Conservation (phyloP, 768 basidiomycete species). For the Nevesoporus exiguus region DNA sequence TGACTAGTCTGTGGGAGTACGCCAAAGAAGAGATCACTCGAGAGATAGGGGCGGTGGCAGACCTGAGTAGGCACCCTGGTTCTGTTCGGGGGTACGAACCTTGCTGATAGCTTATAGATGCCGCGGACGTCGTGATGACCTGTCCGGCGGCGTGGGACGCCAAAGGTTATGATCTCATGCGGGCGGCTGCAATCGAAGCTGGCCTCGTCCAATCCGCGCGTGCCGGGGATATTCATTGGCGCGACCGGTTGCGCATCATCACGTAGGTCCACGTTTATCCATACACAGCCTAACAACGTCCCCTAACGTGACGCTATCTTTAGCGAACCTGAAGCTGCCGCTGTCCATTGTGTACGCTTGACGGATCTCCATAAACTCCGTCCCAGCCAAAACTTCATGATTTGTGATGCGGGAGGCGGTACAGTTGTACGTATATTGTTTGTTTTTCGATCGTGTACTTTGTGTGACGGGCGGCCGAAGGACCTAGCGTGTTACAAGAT, state of each 20-base stretch:
- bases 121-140: conserved; percentile 81
- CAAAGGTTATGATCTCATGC: conserved; percentile 80
- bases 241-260: conserved; percentile 79
- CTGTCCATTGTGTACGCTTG: conserved; percentile 82
- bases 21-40: conserved; percentile 83
- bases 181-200: conserved; percentile 76
- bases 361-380: conserved; percentile 77
- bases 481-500: conserved; percentile 66
- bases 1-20: conserved; percentile 82
- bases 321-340: conserved; percentile 80
- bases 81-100: background rate
- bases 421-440: conserved; percentile 50
- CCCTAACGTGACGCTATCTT: conserved; percentile 2
- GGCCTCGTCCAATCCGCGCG: conserved; percentile 71
- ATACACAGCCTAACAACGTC: background rate
- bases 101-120: conserved; percentile 43
- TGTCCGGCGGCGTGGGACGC: conserved; percentile 93
- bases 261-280: conserved; percentile 41
- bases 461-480: conserved; percentile 13
- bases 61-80: conserved; percentile 56
- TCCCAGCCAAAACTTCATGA: conserved; percentile 82
- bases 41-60: conserved; percentile 82
- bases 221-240: conserved; percentile 72
- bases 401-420: conserved; percentile 90
- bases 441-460: background rate